Percentiles rank a stretch among this genome's conserved stretches.
Conservation (phyloP, 192 early-diverging fungal genomes). For the Linnemannia hyalina region DNA sequence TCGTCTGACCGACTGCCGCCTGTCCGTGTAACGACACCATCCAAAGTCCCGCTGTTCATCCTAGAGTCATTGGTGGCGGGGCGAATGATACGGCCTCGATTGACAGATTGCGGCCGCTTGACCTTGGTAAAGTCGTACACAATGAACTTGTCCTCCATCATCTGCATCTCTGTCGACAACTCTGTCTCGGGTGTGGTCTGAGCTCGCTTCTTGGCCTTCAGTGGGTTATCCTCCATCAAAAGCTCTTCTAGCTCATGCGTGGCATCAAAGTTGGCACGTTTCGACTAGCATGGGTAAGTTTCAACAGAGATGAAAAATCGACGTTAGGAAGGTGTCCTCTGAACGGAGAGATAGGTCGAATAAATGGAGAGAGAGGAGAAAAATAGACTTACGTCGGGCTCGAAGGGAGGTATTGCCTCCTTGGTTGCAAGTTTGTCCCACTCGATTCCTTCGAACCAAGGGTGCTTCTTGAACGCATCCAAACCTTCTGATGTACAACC, state of each 20-base stretch:
- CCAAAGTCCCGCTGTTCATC: conserved; percentile 42
- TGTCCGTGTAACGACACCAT: conserved; percentile 27
- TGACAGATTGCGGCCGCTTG: conserved; percentile 38
- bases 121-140: conserved; percentile 82
- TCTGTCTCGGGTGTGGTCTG: conserved; percentile 59
- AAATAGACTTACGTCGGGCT: conserved; percentile 78
- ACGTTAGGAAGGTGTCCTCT: background rate
- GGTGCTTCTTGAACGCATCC: conserved; percentile 76
- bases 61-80: conserved; percentile 25
- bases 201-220: conserved; percentile 79
- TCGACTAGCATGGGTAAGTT: conserved; percentile 62
- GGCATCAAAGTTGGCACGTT: conserved; percentile 95
- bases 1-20: conserved; percentile 3
- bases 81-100: conserved; percentile 30
- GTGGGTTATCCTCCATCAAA: conserved; percentile 95
- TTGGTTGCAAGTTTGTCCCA: conserved; percentile 84
- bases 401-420: conserved; percentile 82
- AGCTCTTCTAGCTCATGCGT: conserved; percentile 97
- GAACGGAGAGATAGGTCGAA: background rate
- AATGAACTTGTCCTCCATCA: conserved; percentile 86
- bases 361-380: background rate
- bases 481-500: conserved; percentile 84
- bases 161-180: conserved; percentile 71
- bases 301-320: background rate
- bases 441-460: conserved; percentile 83